phyloP scores from a whole-genome alignment of 2,329 filamentous ascomycete genomes.

The Aspergillus glaucus region DNA sequence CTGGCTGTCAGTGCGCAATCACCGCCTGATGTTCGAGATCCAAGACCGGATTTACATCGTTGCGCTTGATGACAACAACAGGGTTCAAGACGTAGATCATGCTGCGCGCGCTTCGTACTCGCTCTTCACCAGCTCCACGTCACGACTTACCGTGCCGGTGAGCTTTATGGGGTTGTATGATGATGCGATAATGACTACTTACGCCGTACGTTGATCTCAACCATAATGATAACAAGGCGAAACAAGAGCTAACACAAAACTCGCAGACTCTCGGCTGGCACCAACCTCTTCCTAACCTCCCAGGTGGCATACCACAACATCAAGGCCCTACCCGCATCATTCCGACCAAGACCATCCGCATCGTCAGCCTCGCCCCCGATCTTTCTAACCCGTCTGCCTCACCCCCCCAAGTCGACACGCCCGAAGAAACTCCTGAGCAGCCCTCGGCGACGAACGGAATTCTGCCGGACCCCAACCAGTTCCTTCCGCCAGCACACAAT shows the following conservation, averaged over 20 bases:
- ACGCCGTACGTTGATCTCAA: constrained; percentile 24
- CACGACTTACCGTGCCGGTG: constrained; percentile 37
- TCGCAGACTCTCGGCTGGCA: constrained; percentile 27
- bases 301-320: constrained; percentile 11
- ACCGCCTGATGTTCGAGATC: constrained; percentile 41
- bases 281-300: constrained; percentile 13
- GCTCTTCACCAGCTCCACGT: constrained; percentile 30
- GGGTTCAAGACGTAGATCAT: constrained; percentile 14
- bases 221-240: background rate
- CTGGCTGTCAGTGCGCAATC: constrained; percentile 40
- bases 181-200: constrained; percentile 44
- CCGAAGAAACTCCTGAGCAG: background rate
- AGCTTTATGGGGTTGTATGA: constrained; percentile 45
- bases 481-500: constrained; percentile 10
- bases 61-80: constrained; percentile 31
- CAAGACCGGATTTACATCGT: constrained; percentile 40
- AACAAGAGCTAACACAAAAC: constrained; percentile 8
- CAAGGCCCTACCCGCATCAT: constrained; percentile 27
- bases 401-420: background rate
- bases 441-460: background rate
- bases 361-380: constrained; percentile 32
- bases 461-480: constrained; percentile 4
- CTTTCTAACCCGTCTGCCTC: constrained; percentile 6
- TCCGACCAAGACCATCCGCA: constrained; percentile 36
- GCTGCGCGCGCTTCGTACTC: constrained; percentile 24